Percentiles rank a stretch among this genome's conserved stretches.
Conservation (phyloP, 2,329 filamentous ascomycete genomes). For the Didymella arachidicola region DNA sequence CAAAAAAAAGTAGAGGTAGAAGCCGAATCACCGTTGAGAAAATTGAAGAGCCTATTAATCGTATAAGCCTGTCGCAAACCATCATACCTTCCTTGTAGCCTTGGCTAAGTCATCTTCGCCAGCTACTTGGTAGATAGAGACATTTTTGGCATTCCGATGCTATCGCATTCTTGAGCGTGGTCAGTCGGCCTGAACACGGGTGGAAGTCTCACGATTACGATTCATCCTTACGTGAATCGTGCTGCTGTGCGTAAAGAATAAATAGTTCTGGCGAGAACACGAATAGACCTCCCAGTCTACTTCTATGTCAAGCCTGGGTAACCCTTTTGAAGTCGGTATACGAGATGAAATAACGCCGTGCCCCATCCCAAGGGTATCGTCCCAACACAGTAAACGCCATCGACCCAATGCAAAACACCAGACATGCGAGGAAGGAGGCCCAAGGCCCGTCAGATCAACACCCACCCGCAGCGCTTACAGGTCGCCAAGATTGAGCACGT, state of each 20-base stretch:
- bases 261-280: not conserved
- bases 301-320: not conserved
- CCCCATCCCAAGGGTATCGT: constrained; percentile 9
- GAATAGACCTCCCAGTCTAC: not conserved
- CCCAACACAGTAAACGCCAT: constrained; percentile 6
- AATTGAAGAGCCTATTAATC: no score
- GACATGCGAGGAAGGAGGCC: not conserved
- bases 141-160: no score
- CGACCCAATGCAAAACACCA: constrained; percentile 6
- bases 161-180: no score
- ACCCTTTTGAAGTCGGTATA: not conserved
- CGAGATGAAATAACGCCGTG: constrained; percentile 1
- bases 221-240: no score
- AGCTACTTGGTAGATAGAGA: no score
- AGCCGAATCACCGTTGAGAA: no score
- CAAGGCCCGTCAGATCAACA: not conserved
- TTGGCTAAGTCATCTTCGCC: no score
- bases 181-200: no score
- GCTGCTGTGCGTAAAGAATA: not conserved
- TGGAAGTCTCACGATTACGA: no score
- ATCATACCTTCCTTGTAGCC: no score
- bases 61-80: no score
- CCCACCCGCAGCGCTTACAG: constrained; percentile 13
- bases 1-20: no score
- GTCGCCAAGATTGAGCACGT: constrained; percentile 43